Evolutionary conservation across 352 stramenopile genomes (phyloP).

Genomic region (Pythium folliculosum): DNA sequence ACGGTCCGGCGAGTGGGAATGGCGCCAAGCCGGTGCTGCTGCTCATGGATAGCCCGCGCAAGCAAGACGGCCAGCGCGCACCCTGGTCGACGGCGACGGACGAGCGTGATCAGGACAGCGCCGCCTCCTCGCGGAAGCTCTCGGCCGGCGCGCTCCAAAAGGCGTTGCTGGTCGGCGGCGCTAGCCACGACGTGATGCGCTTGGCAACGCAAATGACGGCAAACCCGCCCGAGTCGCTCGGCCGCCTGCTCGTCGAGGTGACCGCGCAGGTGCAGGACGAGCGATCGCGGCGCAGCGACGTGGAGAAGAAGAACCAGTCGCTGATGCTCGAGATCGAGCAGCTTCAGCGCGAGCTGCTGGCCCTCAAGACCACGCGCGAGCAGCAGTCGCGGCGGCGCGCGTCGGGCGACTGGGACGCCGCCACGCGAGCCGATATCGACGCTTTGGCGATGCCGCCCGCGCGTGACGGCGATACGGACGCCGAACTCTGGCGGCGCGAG

Average conservation of each 20-base stretch:
- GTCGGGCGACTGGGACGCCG: constrained; percentile 23
- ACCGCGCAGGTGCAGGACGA: constrained; percentile 65
- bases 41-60: constrained; percentile 30
- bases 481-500: constrained; percentile 58
- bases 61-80: constrained; percentile 6
- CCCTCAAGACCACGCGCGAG: constrained; percentile 44
- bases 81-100: not conserved
- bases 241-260: constrained; percentile 60
- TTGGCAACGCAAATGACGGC: not conserved
- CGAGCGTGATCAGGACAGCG: not conserved
- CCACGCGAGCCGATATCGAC: not conserved
- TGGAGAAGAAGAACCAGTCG: constrained; percentile 67
- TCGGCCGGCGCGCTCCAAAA: constrained; percentile 3
- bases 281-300: constrained; percentile 43
- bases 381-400: constrained; percentile 20
- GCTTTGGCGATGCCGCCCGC: not conserved
- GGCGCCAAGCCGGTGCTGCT: constrained; percentile 16
- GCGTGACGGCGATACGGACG: constrained; percentile 7
- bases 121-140: not conserved
- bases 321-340: constrained; percentile 72
- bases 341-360: constrained; percentile 60
- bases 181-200: not conserved
- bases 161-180: constrained; percentile 6
- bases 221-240: constrained; percentile 42
- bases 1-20: not conserved